Evolutionary conservation across 495 filamentous ascomycete genomes (phyloP).

Genomic region (Gamarada debralockiae): DNA sequence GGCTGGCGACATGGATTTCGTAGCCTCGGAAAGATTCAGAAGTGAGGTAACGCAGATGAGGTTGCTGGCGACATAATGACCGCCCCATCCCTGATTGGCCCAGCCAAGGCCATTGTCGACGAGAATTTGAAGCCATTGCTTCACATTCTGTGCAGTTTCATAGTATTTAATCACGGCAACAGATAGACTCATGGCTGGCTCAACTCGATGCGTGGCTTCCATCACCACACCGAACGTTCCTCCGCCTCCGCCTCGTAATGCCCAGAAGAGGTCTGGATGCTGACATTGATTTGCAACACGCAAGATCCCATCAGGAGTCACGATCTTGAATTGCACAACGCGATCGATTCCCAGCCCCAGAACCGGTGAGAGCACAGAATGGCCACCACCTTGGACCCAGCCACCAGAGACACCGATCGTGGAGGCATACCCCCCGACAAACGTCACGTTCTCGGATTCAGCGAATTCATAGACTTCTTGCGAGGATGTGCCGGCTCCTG

Average conservation of each 20-base stretch:
- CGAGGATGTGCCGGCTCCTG: slow-evolving; percentile 24
- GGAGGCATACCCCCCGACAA: slow-evolving; percentile 24
- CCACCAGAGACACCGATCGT: slow-evolving; percentile 33
- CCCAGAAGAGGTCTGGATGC: slow-evolving; percentile 12
- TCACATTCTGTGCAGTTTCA: background rate
- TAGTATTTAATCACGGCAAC: slow-evolving; percentile 14
- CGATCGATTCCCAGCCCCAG: slow-evolving; percentile 10
- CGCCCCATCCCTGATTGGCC: slow-evolving; percentile 45
- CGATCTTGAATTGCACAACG: slow-evolving; percentile 6
- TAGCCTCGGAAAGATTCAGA: slow-evolving; percentile 29
- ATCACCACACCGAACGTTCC: slow-evolving; percentile 52
- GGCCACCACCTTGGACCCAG: slow-evolving; percentile 30
- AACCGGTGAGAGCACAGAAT: slow-evolving; percentile 17
- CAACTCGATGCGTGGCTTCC: slow-evolving; percentile 40
- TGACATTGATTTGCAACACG: slow-evolving; percentile 1
- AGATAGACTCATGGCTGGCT: slow-evolving; percentile 14
- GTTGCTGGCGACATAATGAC: slow-evolving; percentile 35
- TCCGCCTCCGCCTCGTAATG: slow-evolving; percentile 52
- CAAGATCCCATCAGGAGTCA: slow-evolving; percentile 21
- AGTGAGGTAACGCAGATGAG: slow-evolving; percentile 37
- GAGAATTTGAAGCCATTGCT: slow-evolving; percentile 34
- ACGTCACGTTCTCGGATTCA: slow-evolving; percentile 14
- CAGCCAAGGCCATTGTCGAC: slow-evolving; percentile 37
- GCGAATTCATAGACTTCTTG: slow-evolving; percentile 25
- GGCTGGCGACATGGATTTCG: slow-evolving; percentile 26